A percentile compares a stretch with the other conserved stretches of the same genome.
These are phyloP conservation scores for Phaeosphaeriaceae sp. DNA, from an alignment of 2,329 filamentous ascomycete species.

Conservation along the genomic window DNA sequence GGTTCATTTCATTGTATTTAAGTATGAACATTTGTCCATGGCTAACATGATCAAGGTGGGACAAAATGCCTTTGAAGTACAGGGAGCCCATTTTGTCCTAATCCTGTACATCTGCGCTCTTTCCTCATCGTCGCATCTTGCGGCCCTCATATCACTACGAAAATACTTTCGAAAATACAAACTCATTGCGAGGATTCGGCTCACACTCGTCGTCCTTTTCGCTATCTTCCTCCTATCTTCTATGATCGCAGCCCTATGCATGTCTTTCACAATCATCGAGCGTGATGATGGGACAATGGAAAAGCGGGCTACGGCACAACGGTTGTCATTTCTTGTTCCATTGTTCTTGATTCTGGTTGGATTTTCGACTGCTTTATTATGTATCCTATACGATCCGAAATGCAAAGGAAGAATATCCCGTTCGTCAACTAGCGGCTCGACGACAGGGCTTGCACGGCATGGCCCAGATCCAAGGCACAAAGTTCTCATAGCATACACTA, in stretches of 20 bases:
- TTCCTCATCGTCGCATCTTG: conserved; percentile 40
- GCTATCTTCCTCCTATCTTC: conserved; percentile 34
- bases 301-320: conserved; percentile 21
- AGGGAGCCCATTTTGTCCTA: conserved; percentile 39
- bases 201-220: conserved; percentile 36
- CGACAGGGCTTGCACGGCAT: conserved; percentile 8
- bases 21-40: too few relatives aligned
- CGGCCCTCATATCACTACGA: conserved; percentile 39
- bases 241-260: conserved; percentile 34
- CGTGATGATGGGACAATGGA: conserved; percentile 5
- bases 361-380: conserved; percentile 37
- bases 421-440: conserved; percentile 1
- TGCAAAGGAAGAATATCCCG: conserved; percentile 5
- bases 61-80: conserved; percentile 32
- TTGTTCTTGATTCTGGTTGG: conserved; percentile 36
- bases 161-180: conserved; percentile 40
- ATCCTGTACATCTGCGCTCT: conserved; percentile 41
- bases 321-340: conserved; percentile 31
- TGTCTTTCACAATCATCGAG: conserved; percentile 15
- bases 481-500: not conserved
- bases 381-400: conserved; percentile 32
- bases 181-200: conserved; percentile 35
- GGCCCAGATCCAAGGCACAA: conserved; percentile 12
- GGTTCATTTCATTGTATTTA: conserved; percentile 7
- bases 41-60: conserved; percentile 22